phyloP scores from a whole-genome alignment of 768 basidiomycete genomes.

The Boletus sensibilis region DNA sequence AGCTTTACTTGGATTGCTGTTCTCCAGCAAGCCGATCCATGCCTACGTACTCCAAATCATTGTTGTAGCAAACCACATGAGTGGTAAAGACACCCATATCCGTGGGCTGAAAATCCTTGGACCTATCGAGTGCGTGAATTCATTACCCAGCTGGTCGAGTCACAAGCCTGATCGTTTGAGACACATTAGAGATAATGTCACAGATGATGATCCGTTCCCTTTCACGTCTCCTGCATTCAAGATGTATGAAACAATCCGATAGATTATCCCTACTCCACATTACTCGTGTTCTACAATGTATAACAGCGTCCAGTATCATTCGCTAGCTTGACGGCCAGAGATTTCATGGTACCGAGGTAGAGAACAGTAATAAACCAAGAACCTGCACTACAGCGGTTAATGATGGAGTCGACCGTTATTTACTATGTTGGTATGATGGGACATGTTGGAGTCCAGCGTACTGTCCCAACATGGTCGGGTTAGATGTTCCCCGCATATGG shows the following conservation, averaged over 20 bases:
- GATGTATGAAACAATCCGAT: slow-evolving; percentile 80
- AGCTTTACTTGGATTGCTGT: background rate
- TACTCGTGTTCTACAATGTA: slow-evolving; percentile 30
- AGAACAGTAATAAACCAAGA: slow-evolving; percentile 11
- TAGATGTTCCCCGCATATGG: slow-evolving; percentile 27
- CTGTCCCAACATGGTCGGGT: slow-evolving; percentile 19
- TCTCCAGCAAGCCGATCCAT: slow-evolving; percentile 73
- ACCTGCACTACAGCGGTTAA: background rate
- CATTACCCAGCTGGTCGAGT: background rate
- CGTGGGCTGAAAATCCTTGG: slow-evolving; percentile 88
- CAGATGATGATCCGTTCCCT: slow-evolving; percentile 70
- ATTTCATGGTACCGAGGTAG: background rate
- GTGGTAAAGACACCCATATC: slow-evolving; percentile 98
- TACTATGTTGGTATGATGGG: slow-evolving; percentile 30
- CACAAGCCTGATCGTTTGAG: background rate
- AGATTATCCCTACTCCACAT: slow-evolving; percentile 23
- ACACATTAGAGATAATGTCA: slow-evolving; percentile 38
- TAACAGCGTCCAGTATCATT: slow-evolving; percentile 16
- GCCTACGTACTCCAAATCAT: slow-evolving; percentile 91
- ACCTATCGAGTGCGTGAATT: slow-evolving; percentile 63
- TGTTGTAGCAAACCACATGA: slow-evolving; percentile 92
- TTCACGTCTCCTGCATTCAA: slow-evolving; percentile 65
- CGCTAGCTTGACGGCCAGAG: background rate
- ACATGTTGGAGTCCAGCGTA: slow-evolving; percentile 30
- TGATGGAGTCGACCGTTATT: slow-evolving; percentile 13